These are phyloP conservation scores for Cantharellus anzutake DNA, from an alignment of 768 basidiomycete species.

Conservation along the genomic window DNA sequence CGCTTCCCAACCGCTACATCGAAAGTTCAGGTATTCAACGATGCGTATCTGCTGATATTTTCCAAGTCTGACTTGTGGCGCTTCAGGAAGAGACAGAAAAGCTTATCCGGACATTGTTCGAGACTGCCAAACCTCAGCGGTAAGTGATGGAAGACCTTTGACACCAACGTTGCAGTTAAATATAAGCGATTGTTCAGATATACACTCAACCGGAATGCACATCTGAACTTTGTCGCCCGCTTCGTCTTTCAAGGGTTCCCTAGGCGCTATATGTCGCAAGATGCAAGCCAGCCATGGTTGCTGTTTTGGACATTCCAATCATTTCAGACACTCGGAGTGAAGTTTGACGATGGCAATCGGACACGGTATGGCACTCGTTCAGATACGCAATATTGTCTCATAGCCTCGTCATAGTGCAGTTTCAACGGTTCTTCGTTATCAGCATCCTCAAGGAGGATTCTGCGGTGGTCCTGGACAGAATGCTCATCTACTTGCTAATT, in stretches of 20 bases:
- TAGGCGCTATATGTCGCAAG: slow-evolving; percentile 57
- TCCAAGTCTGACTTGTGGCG: neutral
- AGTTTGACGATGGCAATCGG: slow-evolving; percentile 56
- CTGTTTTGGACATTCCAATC: slow-evolving; percentile 84
- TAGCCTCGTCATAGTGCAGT: slow-evolving; percentile 34
- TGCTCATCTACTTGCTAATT: slow-evolving; percentile 76
- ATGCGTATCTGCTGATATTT: neutral
- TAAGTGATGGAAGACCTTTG: neutral
- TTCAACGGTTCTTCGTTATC: slow-evolving; percentile 60
- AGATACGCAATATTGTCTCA: neutral
- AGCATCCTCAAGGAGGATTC: slow-evolving; percentile 80
- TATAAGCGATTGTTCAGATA: slow-evolving; percentile 10
- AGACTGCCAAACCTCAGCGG: neutral
- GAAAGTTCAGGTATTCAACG: slow-evolving; percentile 9
- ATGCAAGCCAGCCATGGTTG: slow-evolving; percentile 91
- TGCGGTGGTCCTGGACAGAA: slow-evolving; percentile 80
- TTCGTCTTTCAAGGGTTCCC: slow-evolving; percentile 65
- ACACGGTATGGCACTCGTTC: slow-evolving; percentile 31
- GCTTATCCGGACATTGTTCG: slow-evolving; percentile 34
- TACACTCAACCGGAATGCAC: slow-evolving; percentile 37
- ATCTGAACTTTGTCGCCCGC: slow-evolving; percentile 57
- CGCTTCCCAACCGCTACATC: slow-evolving; percentile 46
- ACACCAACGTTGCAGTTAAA: slow-evolving; percentile 14
- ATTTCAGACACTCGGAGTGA: slow-evolving; percentile 61
- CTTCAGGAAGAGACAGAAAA: slow-evolving; percentile 49